Percentiles rank a stretch among this genome's conserved stretches.
These are phyloP conservation scores for Cercophora newfieldiana DNA, from an alignment of 495 filamentous ascomycete genomes.

Conservation along the genomic window DNA sequence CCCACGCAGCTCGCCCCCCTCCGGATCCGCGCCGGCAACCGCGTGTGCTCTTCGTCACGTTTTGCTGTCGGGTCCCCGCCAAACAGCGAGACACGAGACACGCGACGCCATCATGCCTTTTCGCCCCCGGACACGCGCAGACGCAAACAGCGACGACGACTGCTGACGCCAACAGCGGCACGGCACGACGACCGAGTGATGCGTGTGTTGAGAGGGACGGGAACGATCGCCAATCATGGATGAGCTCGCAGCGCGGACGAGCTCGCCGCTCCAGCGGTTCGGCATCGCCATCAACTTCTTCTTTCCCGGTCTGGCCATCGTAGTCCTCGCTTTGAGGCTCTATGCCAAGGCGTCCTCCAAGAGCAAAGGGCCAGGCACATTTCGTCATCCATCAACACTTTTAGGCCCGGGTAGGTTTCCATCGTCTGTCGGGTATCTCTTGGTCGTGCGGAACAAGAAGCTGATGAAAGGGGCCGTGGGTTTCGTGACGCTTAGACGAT, in stretches of 20 bases:
- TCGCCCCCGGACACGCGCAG: conserved; percentile 1
- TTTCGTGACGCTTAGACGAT: conserved; percentile 6
- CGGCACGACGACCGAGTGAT: neutral
- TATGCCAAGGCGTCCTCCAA: conserved; percentile 2
- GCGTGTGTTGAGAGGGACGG: neutral
- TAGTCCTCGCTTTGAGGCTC: conserved; percentile 11
- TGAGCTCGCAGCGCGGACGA: neutral
- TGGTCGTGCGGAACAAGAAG: neutral
- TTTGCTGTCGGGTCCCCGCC: neutral
- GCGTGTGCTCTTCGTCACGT: neutral
- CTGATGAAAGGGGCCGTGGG: neutral
- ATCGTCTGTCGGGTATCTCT: neutral
- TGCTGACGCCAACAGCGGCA: neutral
- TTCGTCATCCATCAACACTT: conserved; percentile 4
- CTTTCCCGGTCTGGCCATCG: conserved; percentile 13
- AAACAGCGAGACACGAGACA: neutral
- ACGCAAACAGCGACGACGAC: conserved; percentile 6
- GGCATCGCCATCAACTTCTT: conserved; percentile 17
- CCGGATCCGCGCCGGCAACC: neutral
- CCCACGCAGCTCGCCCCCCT: neutral
- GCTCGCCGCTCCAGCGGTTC: conserved; percentile 5
- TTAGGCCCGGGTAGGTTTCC: conserved; percentile 5
- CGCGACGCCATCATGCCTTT: conserved; percentile 1
- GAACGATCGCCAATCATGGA: neutral
- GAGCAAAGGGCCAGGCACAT: conserved; percentile 1